phyloP scores from a whole-genome alignment of 164 flowering plant genomes.

The Pachysandra terminalis region DNA sequence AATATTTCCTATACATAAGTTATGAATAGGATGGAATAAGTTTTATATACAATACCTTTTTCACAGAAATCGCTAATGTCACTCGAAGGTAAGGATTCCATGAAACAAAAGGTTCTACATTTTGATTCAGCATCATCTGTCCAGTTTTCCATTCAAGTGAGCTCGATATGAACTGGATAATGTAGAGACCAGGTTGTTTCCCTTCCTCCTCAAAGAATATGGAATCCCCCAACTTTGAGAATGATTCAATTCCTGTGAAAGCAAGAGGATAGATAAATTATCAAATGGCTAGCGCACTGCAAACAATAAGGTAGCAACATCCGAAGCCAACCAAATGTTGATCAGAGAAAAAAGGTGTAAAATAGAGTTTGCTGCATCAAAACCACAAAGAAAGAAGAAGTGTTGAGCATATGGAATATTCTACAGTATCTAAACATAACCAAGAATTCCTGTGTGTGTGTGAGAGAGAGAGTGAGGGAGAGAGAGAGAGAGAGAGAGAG shows the following conservation, averaged over 20 bases:
- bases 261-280: not conserved
- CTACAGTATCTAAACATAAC: no score
- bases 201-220: slow-evolving; percentile 72
- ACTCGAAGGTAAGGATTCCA: no score
- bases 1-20: not conserved
- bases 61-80: slow-evolving; percentile 44
- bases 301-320: no score
- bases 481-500: no score
- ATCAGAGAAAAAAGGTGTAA: no score
- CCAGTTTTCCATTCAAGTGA: slow-evolving; percentile 69
- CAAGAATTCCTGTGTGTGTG: no score
- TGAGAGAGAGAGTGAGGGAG: no score
- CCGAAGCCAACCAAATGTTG: no score
- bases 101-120: slow-evolving; percentile 59
- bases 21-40: no score
- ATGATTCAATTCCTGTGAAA: no score
- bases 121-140: slow-evolving; percentile 44
- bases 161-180: slow-evolving; percentile 84
- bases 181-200: slow-evolving; percentile 46
- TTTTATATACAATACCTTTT: slow-evolving; percentile 28
- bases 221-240: no score
- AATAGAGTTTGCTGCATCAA: not conserved
- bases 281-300: not conserved
- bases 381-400: not conserved
- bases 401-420: no score